Conservation (phyloP, 2,329 filamentous ascomycete genomes). For the Penicillium griseofulvum region DNA sequence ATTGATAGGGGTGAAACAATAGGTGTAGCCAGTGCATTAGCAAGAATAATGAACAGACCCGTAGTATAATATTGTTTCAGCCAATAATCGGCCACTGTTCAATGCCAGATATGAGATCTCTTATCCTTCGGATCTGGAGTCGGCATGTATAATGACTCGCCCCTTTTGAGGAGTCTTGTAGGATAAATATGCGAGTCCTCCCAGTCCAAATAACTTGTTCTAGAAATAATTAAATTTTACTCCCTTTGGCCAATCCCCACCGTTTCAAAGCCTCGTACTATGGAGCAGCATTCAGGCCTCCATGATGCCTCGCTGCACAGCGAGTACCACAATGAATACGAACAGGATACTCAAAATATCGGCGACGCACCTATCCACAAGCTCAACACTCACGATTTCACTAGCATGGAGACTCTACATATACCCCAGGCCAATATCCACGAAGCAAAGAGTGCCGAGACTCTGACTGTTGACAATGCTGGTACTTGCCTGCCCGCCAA, state of each 20-base stretch:
- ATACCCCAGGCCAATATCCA: constrained; percentile 19
- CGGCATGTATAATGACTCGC: constrained; percentile 1
- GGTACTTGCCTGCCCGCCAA: constrained; percentile 10
- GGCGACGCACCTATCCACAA: background rate
- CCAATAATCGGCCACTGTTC: background rate
- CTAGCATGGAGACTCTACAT: constrained; percentile 13
- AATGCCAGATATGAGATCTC: background rate
- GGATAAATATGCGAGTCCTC: background rate
- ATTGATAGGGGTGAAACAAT: background rate
- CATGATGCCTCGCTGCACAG: constrained; percentile 7
- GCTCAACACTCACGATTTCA: constrained; percentile 8
- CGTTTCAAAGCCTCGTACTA: constrained; percentile 3
- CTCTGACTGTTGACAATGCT: constrained; percentile 12
- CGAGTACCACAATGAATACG: background rate
- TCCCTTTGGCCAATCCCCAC: constrained; percentile 1
- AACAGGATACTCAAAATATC: background rate
- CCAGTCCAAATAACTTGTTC: background rate
- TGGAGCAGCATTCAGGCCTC: constrained; percentile 8
- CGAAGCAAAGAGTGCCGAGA: constrained; percentile 22
- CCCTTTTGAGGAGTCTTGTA: background rate
- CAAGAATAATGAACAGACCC: background rate
- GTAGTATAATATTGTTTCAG: background rate
- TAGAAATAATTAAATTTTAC: background rate
- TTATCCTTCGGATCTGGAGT: constrained; percentile 1
- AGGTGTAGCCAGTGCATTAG: background rate